Evolutionary conservation across 257 asterid genomes (phyloP).

Genomic region (Ilex aquifolium): DNA sequence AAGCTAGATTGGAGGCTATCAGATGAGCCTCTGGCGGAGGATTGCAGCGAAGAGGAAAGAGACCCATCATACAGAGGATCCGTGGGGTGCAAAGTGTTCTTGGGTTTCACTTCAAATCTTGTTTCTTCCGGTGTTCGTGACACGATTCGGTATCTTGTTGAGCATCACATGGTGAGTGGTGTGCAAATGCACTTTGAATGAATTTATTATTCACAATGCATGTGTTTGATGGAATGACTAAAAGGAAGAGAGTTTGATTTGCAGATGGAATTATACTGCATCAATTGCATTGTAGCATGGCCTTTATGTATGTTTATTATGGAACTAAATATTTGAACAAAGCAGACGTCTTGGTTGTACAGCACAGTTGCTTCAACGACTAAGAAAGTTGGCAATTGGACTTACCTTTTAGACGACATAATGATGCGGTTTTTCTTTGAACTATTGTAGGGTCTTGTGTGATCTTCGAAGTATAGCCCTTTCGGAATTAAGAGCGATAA

Average conservation of each 20-base stretch:
- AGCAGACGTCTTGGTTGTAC: no score
- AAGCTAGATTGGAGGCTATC: slow-evolving; percentile 97
- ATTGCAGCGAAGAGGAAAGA: slow-evolving; percentile 63
- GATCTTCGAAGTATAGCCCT: no score
- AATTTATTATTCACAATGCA: background rate
- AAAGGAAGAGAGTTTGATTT: background rate
- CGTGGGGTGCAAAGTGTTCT: slow-evolving; percentile 75
- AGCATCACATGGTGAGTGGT: slow-evolving; percentile 81
- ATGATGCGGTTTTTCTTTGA: no score
- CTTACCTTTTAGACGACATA: no score
- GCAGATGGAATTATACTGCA: no score
- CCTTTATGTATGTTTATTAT: no score
- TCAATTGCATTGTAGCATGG: no score
- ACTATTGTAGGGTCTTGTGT: no score
- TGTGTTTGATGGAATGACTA: slow-evolving; percentile 5
- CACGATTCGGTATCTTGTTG: slow-evolving; percentile 63
- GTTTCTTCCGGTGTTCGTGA: slow-evolving; percentile 92
- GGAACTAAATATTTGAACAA: no score
- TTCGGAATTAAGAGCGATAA: no score
- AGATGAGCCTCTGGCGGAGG: slow-evolving; percentile 58
- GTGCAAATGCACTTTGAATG: background rate
- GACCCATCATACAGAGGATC: slow-evolving; percentile 52
- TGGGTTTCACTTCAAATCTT: slow-evolving; percentile 90
- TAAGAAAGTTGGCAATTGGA: no score
- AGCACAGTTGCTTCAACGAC: no score